Base-by-base conservation (phyloP, 148 eudicot genomes). In the Amaranthus hypochondriacus region DNA sequence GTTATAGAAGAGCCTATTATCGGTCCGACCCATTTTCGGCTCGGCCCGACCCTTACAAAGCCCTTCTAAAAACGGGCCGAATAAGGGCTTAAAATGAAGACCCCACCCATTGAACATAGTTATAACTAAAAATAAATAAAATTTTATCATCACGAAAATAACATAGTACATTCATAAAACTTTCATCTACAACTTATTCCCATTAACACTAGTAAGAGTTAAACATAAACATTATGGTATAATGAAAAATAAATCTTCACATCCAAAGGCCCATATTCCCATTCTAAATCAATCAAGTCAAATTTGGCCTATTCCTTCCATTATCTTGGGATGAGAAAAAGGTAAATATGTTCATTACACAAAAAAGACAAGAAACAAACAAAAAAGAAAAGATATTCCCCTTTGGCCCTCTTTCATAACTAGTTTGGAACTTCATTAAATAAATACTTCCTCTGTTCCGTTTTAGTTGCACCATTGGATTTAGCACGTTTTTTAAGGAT, bases 321-420 rank as follows among this genome's bases (percentile, higher is more conserved):
- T 28, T 60, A 60, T 44, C 63, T 60, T 28, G 63, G 63, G 63
- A 60, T 21, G 44, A 21, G 63, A 60, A 60, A 28, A 28, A 15
- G 12, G 39, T 2, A 28, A 28, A 28, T 28, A 28, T 28, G 39
- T 28, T n/a, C 10, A 48, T 3, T 62, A 69, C 43, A 54, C 48
- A 13, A 53, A 69, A 12, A 3, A 52, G 48, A 60, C 9, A 48
- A 13, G 44, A 60, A 18, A 54, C 54, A 69, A 44, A n/a, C 28
- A 64, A 73, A 42, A 47, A 51, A 63, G 11, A 52, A 63, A 73
- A 12, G 12, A 13, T 75, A 28, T 68, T 56, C 42, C 51, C 71
- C 47, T 65, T 58, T 28, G 39, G 39, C 39, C 39, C 39, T 56
- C 61, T 47, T 63, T 66, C 63, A 63, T 52, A 62, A 14, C 58